Evolutionary conservation across 768 basidiomycete genomes (phyloP), one percentile per base, ranked within the genome.

Genomic region (Auricularia cornea): DNA sequence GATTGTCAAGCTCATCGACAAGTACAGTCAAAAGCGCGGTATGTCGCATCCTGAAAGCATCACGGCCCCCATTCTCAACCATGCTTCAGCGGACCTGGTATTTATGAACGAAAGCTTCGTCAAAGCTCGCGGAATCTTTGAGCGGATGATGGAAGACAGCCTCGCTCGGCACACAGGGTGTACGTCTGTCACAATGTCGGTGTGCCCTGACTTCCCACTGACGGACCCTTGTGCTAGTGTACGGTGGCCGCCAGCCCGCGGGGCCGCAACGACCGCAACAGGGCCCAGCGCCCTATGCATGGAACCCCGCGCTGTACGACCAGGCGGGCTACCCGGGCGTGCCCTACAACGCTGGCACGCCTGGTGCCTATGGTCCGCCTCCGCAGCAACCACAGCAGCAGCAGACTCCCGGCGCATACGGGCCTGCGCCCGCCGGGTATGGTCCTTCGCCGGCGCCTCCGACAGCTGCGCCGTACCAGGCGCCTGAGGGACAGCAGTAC

Each of bases 1-100:
- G 80, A 96, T 98, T 66, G 94, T 97, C 65, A 94, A 94, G 70
- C 76, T 98, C 61, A 97, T 98, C 66, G 94, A 97, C 72, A 97
- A 94, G 78, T 98, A 98, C 71, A 94, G 89, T 68, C 94, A 96
- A 78, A 97, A 98, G 77, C 81, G 94, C 75, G 83, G 81, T 84
- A 61, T 61, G 75, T 32, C 41, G 3, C n/a, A 20, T 66, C 59
- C 40, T 62, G 59, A 3, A 30, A 33, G 26, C 29, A n/a, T n/a
- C n/a, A 30, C 61, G 48, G 12, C 3, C 6, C 6, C 6, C 20
- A 48, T 48, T 62, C 18, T 38, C 29, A 14, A 8, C 20, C 61
- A 18, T 3, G 33, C 10, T 31, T 35, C 68, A 96, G 95, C 94
- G 63, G 96, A 98, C 73, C 80, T 98, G 33, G 88, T 94, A 5